Percentiles rank a stretch among this genome's conserved stretches.
Evolutionary conservation across 805 yeast genomes (phyloP).

Genomic region (Teunomyces panamensis): DNA sequence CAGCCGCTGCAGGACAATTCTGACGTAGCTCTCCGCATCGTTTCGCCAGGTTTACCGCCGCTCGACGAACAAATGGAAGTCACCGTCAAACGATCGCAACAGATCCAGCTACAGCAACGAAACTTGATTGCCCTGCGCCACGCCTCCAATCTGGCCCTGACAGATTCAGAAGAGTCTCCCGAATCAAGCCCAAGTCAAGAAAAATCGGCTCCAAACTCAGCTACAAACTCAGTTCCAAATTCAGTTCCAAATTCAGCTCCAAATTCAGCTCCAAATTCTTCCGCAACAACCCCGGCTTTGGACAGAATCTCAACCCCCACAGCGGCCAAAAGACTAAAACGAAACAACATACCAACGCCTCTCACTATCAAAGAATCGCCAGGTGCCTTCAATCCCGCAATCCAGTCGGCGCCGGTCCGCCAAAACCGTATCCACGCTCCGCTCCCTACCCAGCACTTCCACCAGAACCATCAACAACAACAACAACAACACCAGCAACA

Average conservation of each 20-base stretch:
- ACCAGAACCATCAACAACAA: slow-evolving; percentile 3
- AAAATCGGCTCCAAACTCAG: background rate
- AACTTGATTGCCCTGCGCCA: slow-evolving; percentile 23
- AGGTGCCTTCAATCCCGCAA: slow-evolving; percentile 14
- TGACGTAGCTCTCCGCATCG: slow-evolving; percentile 31
- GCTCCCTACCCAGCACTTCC: slow-evolving; percentile 2
- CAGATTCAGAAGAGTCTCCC: background rate
- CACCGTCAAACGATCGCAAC: slow-evolving; percentile 29
- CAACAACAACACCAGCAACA: slow-evolving; percentile 6
- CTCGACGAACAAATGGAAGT: slow-evolving; percentile 29
- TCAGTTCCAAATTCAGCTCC: background rate
- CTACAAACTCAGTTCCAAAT: background rate
- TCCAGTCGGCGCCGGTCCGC: slow-evolving; percentile 34
- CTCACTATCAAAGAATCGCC: slow-evolving; percentile 14
- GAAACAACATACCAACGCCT: slow-evolving; percentile 33
- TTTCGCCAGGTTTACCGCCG: slow-evolving; percentile 32
- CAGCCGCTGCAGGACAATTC: slow-evolving; percentile 10
- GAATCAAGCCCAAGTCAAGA: background rate
- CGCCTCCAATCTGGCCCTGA: slow-evolving; percentile 5
- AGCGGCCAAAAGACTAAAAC: slow-evolving; percentile 26
- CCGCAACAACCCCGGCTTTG: slow-evolving; percentile 5
- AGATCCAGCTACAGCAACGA: slow-evolving; percentile 33
- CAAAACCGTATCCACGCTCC: background rate
- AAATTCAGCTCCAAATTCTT: background rate
- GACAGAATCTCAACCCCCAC: slow-evolving; percentile 15